These are phyloP conservation scores for Cicer chorassanicum DNA, from an alignment of 306 rosid genomes.

Conservation along the genomic window DNA sequence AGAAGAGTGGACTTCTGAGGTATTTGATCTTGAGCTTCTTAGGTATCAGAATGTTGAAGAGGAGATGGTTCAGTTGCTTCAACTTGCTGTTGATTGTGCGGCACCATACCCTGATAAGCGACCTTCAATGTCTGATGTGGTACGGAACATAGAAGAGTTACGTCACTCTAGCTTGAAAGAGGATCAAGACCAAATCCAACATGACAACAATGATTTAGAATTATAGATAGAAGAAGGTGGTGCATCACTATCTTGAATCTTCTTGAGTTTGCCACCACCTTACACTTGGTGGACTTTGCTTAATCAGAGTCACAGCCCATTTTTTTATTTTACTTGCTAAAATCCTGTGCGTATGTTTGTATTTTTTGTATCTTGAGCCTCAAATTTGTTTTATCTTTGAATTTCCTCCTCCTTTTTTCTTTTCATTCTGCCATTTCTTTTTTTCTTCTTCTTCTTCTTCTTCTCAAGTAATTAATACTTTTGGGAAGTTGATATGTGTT, in stretches of 20 bases:
- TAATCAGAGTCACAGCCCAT: slow-evolving; percentile 41
- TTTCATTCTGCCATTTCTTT: slow-evolving; percentile 24
- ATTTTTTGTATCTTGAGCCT: slow-evolving; percentile 48
- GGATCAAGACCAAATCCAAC: slow-evolving; percentile 51
- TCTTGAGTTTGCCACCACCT: slow-evolving; percentile 25
- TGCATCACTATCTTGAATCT: slow-evolving; percentile 38
- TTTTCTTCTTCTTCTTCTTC: background rate
- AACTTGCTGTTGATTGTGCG: slow-evolving; percentile 78
- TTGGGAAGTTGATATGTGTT: slow-evolving; percentile 54
- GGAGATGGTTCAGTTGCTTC: slow-evolving; percentile 72
- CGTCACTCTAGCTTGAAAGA: slow-evolving; percentile 50
- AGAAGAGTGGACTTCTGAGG: slow-evolving; percentile 79
- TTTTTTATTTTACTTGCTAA: slow-evolving; percentile 37
- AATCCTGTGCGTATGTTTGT: slow-evolving; percentile 47
- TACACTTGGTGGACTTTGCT: slow-evolving; percentile 36
- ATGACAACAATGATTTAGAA: slow-evolving; percentile 49
- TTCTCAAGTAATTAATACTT: slow-evolving; percentile 41
- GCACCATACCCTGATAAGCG: slow-evolving; percentile 68
- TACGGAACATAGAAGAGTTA: slow-evolving; percentile 58
- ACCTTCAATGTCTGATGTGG: slow-evolving; percentile 66
- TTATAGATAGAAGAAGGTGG: slow-evolving; percentile 34
- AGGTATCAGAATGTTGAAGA: slow-evolving; percentile 70
- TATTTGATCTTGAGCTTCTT: slow-evolving; percentile 70
- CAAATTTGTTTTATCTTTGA: slow-evolving; percentile 46
- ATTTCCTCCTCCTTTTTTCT: slow-evolving; percentile 31